phyloP scores from a whole-genome alignment of 202 grass and related monocot species.

The Schoenoplectus triqueter region DNA sequence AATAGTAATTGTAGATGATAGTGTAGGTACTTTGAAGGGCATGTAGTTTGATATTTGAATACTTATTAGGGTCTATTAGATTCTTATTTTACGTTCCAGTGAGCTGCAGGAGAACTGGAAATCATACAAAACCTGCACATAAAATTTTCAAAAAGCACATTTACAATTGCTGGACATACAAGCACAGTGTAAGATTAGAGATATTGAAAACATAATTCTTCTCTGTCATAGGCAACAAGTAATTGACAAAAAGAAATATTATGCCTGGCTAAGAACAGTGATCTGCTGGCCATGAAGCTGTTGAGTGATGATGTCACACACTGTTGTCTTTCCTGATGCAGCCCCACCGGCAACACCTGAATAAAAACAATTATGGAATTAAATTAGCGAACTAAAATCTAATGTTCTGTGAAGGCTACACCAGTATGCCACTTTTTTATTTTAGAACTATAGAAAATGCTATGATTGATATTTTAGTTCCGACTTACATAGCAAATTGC shows the following conservation, averaged over 20 bases:
- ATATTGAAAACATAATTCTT: not conserved
- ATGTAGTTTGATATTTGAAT: not conserved
- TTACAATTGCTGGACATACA: not conserved
- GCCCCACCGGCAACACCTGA: slow-evolving; percentile 45
- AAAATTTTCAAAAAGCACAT: not conserved
- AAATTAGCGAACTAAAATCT: not conserved
- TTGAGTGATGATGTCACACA: slow-evolving; percentile 48
- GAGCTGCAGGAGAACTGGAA: not conserved
- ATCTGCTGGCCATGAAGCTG: slow-evolving; percentile 48
- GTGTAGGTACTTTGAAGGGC: not conserved
- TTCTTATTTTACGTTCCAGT: not conserved
- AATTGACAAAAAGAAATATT: not conserved
- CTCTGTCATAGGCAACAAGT: not conserved
- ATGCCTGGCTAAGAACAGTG: slow-evolving; percentile 42
- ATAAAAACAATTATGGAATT: not conserved
- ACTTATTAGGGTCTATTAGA: not conserved
- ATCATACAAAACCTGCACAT: not conserved
- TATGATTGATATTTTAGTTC: not conserved
- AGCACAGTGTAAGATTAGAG: not conserved
- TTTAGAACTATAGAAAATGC: not conserved
- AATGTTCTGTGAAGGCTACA: not conserved
- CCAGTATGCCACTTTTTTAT: not conserved
- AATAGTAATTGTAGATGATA: not conserved
- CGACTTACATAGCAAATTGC: not conserved
- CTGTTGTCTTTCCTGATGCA: slow-evolving; percentile 50